These are phyloP conservation scores for Artemisia argyi DNA, from an alignment of 129 eudicot genomes.

Conservation along the genomic window DNA sequence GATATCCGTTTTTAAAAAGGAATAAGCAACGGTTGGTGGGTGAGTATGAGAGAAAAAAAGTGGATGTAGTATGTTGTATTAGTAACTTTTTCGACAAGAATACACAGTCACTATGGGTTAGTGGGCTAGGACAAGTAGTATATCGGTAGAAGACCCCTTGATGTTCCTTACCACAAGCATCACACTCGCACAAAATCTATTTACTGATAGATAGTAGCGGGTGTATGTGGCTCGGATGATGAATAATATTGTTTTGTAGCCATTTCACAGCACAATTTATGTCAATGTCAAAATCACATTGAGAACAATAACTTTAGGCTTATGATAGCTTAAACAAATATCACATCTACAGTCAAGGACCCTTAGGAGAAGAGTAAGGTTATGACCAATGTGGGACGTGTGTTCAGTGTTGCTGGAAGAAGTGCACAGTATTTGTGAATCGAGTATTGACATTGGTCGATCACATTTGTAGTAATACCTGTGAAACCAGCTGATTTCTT, in stretches of 20 bases:
- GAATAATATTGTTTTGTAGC: neutral
- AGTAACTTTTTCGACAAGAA: neutral
- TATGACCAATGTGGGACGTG: no score
- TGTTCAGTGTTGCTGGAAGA: no score
- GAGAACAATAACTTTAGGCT: neutral
- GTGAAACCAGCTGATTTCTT: no score
- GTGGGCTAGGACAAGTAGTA: neutral
- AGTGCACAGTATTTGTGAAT: no score
- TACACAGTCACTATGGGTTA: neutral
- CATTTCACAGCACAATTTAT: neutral
- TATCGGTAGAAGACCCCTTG: neutral
- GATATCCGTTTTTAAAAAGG: neutral
- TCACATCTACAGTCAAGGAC: neutral
- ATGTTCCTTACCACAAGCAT: constrained; percentile 1
- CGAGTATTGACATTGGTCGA: no score
- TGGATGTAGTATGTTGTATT: neutral
- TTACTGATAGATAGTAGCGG: neutral
- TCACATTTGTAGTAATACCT: no score
- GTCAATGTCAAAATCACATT: neutral
- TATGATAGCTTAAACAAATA: neutral
- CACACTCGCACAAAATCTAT: neutral
- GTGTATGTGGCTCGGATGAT: neutral
- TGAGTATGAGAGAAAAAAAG: neutral
- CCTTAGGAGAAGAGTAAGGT: no score
- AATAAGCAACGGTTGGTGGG: neutral